Evolutionary conservation across 2,329 filamentous ascomycete genomes (phyloP), one percentile per base, ranked within the genome.

Genomic region (Diaporthe humulicola): DNA sequence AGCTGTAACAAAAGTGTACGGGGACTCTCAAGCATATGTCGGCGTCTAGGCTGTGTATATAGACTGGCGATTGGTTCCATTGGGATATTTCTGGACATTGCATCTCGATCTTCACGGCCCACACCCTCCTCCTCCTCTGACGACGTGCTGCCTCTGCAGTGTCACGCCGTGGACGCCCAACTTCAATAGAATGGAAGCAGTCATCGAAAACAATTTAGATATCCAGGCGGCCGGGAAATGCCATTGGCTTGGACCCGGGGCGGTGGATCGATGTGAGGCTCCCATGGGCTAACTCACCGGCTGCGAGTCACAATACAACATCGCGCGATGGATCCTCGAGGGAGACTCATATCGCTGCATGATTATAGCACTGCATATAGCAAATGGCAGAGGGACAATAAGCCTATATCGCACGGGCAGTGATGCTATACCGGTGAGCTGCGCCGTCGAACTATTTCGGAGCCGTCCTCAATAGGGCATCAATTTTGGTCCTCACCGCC

Each of bases 71-170:
- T 70, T 74, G 72, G 70, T 64, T 75, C 48, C 71, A 54, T 36
- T 30, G 33, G 64, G 56, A 54, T 30, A 61, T 42, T 25, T 52
- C n/a, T 61, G 72, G 60, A 74, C 45, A 72, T 71, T 36, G 57
- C 50, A 61, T 52, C 52, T 64, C 54, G 36, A 64, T 60, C 25
- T 71, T 22, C 42, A 74, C 45, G 48, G 56, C 70, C 48, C 75
- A 73, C 79, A n/a, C 86, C 87, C 48, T 57, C 58, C n/a, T 48
- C 40, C 25, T 19, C 19, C 6, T 25, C 45, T n/a, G n/a, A 4
- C 30, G 3, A 10, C 4, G 19, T 48, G 12, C 25, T 25, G 42
- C 30, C 17, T 12, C 19, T 58, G 30, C n/a, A 12, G 45, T 52
- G 45, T 28, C 45, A 52, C 64, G 6, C 7, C 4, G 19, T 67